Percentiles rank a stretch among this genome's conserved stretches.
These are phyloP conservation scores for Plasmodium falciparum DNA, from an alignment of 169 alveolate species.

Conservation along the genomic window DNA sequence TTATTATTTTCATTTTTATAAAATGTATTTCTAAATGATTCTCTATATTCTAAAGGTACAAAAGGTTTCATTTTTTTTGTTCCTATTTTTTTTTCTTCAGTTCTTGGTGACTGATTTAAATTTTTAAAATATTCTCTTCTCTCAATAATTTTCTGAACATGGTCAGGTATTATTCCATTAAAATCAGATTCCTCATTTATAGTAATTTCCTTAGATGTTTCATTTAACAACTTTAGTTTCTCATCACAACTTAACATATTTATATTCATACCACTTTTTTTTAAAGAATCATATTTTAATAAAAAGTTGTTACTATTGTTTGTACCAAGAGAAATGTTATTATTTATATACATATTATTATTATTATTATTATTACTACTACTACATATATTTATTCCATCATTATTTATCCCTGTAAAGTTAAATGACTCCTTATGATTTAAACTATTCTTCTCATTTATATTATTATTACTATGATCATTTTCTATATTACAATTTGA, in stretches of 20 bases:
- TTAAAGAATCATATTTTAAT: background rate
- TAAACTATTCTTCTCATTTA: background rate
- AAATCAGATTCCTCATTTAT: constrained; percentile 31
- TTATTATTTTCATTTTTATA: constrained; percentile 67
- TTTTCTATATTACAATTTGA: background rate
- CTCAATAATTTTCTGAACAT: constrained; percentile 63
- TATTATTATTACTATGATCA: background rate
- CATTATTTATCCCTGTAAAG: background rate
- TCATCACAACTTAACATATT: constrained; percentile 34
- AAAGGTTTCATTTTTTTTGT: constrained; percentile 59
- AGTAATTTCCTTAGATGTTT: constrained; percentile 39
- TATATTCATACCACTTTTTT: constrained; percentile 13
- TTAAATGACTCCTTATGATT: background rate
- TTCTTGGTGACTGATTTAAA: constrained; percentile 24
- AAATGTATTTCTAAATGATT: constrained; percentile 74
- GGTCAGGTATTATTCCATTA: constrained; percentile 59
- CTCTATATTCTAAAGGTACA: constrained; percentile 64
- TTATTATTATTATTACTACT: too few relatives aligned
- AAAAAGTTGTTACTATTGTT: background rate
- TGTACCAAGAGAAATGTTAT: background rate
- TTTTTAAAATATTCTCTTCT: constrained; percentile 74
- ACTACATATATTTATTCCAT: background rate
- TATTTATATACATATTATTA: background rate
- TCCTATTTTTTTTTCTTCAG: background rate
- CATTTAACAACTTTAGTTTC: constrained; percentile 47